phyloP scores from a whole-genome alignment of 1,284 basidiomycete genomes.

The Athelia psychrophila region DNA sequence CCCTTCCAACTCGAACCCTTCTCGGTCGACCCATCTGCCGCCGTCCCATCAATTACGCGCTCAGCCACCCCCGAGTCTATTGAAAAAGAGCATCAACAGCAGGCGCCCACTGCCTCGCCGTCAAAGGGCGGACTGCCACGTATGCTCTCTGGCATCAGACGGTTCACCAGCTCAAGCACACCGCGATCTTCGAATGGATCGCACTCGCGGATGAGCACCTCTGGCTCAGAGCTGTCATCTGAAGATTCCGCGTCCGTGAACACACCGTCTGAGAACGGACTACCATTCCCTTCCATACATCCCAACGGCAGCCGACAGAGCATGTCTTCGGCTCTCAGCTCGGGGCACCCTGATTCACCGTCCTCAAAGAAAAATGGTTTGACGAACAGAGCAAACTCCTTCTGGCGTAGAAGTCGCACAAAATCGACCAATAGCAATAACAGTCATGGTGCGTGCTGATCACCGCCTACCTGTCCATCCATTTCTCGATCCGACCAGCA shows the following conservation, averaged over 20 bases:
- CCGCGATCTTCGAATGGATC: conserved; percentile 31
- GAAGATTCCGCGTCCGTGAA: conserved; percentile 49
- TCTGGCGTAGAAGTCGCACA: conserved; percentile 47
- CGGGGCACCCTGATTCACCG: conserved; percentile 44
- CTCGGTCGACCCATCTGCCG: not conserved
- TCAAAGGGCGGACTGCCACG: conserved; percentile 36
- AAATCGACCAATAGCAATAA: conserved; percentile 42
- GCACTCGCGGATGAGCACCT: conserved; percentile 45
- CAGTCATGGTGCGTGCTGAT: conserved; percentile 17
- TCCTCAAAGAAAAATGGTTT: conserved; percentile 46
- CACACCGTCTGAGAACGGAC: conserved; percentile 41
- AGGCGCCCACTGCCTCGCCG: conserved; percentile 27
- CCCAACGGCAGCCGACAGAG: conserved; percentile 11
- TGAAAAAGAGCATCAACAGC: conserved; percentile 9
- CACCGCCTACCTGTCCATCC: too few species aligned
- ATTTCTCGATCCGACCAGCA: not conserved
- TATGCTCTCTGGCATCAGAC: conserved; percentile 43
- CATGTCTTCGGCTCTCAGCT: conserved; percentile 20
- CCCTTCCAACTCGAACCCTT: conserved; percentile 7
- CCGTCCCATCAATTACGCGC: conserved; percentile 1
- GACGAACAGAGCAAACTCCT: conserved; percentile 39
- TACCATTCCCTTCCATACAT: conserved; percentile 19
- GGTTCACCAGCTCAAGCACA: conserved; percentile 35
- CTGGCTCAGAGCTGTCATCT: conserved; percentile 53
- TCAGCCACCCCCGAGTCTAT: conserved; percentile 8